Evolutionary conservation across 169 alveolate genomes (phyloP), one percentile per base, ranked within the genome.

Genomic region (Sarcocystis neurona): DNA sequence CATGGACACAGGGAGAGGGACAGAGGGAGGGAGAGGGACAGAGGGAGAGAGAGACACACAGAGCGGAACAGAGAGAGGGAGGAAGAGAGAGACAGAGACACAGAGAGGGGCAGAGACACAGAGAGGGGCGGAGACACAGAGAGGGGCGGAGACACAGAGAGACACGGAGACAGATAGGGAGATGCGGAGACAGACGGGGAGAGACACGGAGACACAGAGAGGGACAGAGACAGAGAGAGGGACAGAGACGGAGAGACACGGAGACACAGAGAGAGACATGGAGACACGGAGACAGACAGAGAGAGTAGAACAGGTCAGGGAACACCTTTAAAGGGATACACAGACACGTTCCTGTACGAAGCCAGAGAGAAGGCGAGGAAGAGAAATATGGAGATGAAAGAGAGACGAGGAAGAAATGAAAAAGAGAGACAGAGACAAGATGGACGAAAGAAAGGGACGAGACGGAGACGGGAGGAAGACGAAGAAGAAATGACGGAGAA

Each of bases 41-140:
- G 10, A 53, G 10, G 63, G 20, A 20, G 63, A 10, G 63, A 53
- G 63, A 12, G 63, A 20, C 63, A 12, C 63, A 10, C 30, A 12
- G 68, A 30, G n/a, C 5, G 47, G 70, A 5, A 43, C 70, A 77
- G 46, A 30, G 37, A 18, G 70, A 2, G 20, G 30, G 43, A 32
- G 5, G 43, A 27, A 37, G 48, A 2, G 23, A 34, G 30, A 79
- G 53, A 47, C 12, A 8, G 30, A 79, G 47, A n/a, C 1, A 12
- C 30, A 79, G 32, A 53, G 72, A 79, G 34, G 53, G 30, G n/a
- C 6, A 47, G 5, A 34, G 37, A 79, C 47, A 37, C 37, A 79
- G 77, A 5, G 20, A 79, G 87, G 12, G 66, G n/a, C n/a, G n/a
- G n/a, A n/a, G n/a, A 53, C 66, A 15, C 66, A 53, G 66, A 15